Evolutionary conservation across 2,329 filamentous ascomycete species (phyloP), one percentile per base, ranked within the genome.

Genomic region (Blastomyces gilchristii): DNA sequence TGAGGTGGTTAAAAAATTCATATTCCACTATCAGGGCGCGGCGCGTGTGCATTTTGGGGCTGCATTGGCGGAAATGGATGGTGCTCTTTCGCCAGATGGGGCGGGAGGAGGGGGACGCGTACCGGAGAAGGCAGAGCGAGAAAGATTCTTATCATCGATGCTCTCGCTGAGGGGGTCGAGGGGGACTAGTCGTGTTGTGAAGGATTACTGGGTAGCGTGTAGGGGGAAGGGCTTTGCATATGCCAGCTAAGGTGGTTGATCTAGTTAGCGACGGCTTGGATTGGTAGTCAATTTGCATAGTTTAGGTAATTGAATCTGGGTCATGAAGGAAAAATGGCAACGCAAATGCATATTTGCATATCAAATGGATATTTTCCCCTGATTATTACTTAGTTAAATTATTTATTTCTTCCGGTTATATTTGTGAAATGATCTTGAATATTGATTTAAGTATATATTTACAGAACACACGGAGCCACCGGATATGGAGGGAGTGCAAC

Each of bases 131-230:
- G 73, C 76, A 56, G 76, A 77, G 34, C 71, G 75, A 53, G 74
- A 76, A 43, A 71, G 75, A 31, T 78, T 80, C 63, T 63, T 79
- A 60, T 71, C 74, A 4, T 74, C 75, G 28, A 66, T 79, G 4
- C 66, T 76, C 28, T 69, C 71, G 52, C 72, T 76, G 34, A 69
- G 78, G 61, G 77, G 77, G 50, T 70, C 71, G 31, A 69, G 73
- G 56, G 72, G 72, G 43, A 78, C 77, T 5, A 69, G 72, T 60
- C 71, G 76, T 45, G 64, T 78, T 63, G 73, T 76, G 22, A 75
- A 73, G 39, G 67, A 73, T 1, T 78, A 79, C 63, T 80, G 78
- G 78, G 65, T 79, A 28, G 73, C 74, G 62, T 79, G 77, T 65
- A 74, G 76, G 28, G 77, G 78, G 1, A 70, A 73, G 62, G 72